Evolutionary conservation across 352 stramenopile genomes (phyloP).

Genomic region (Elongisporangium prolatum): DNA sequence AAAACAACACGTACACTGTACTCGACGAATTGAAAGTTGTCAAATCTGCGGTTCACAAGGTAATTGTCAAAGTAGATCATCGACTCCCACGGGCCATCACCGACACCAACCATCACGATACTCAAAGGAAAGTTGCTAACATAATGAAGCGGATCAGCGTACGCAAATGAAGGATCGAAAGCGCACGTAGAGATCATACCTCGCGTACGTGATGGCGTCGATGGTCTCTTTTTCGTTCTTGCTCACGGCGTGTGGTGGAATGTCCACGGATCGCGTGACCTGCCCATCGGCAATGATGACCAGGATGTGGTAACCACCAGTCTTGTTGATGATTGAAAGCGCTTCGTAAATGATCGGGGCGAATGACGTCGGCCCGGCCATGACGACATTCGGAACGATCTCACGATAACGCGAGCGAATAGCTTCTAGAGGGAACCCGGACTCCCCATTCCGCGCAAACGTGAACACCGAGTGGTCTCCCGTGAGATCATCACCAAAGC

Average conservation of each 20-base stretch:
- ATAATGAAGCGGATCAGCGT: background rate
- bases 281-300: slow-evolving; percentile 87
- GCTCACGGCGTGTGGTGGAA: slow-evolving; percentile 62
- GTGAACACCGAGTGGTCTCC: slow-evolving; percentile 77
- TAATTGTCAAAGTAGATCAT: slow-evolving; percentile 84
- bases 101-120: slow-evolving; percentile 80
- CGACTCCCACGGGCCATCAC: slow-evolving; percentile 75
- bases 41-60: slow-evolving; percentile 69
- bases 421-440: slow-evolving; percentile 56
- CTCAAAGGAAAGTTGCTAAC: slow-evolving; percentile 68
- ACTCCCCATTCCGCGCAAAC: slow-evolving; percentile 31
- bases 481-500: slow-evolving; percentile 81
- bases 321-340: slow-evolving; percentile 74
- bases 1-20: slow-evolving; percentile 39
- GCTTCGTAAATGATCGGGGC: slow-evolving; percentile 84
- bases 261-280: slow-evolving; percentile 80
- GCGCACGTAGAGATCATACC: slow-evolving; percentile 1
- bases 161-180: background rate
- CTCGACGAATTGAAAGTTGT: slow-evolving; percentile 88
- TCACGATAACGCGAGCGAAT: slow-evolving; percentile 71
- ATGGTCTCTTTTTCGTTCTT: slow-evolving; percentile 88
- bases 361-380: slow-evolving; percentile 83
- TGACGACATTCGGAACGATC: slow-evolving; percentile 62
- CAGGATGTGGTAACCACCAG: slow-evolving; percentile 80
- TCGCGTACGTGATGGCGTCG: slow-evolving; percentile 72